A percentile compares a stretch with the other conserved stretches of the same genome.
These are phyloP conservation scores for Eucalyptus urophylla DNA, from an alignment of 345 rosid species.

Conservation along the genomic window DNA sequence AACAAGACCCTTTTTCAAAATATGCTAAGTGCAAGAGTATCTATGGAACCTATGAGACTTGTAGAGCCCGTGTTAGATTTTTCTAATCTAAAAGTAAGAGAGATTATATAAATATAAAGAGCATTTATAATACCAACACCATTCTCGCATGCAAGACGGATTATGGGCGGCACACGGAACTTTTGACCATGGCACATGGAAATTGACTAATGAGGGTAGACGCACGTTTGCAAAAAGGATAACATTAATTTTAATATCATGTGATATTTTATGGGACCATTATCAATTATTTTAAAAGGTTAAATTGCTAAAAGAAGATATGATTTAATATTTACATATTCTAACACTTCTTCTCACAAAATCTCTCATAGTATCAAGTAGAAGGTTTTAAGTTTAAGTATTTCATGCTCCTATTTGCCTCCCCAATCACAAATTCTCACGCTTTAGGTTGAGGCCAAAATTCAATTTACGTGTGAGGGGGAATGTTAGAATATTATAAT, in stretches of 20 bases:
- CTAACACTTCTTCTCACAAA: neutral
- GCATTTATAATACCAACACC: neutral
- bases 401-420: too few relatives aligned
- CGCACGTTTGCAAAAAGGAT: rapidly evolving
- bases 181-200: neutral
- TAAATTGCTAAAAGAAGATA: too few relatives aligned
- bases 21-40: neutral
- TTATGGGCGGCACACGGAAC: neutral
- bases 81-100: neutral
- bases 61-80: neutral
- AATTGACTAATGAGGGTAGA: neutral
- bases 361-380: neutral
- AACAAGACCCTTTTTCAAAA: neutral
- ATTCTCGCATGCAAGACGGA: too few relatives aligned
- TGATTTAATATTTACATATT: too few relatives aligned
- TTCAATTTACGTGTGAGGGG: too few relatives aligned
- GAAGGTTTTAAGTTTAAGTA: too few relatives aligned
- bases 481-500: too few relatives aligned
- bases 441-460: too few relatives aligned
- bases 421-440: too few relatives aligned
- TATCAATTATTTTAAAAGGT: rapidly evolving
- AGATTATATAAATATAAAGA: too few relatives aligned
- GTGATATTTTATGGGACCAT: too few relatives aligned
- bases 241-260: neutral
- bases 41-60: neutral